Evolutionary conservation across 495 filamentous ascomycete genomes (phyloP), one percentile per base, ranked within the genome.

Genomic region (Penicillium bovifimosum): DNA sequence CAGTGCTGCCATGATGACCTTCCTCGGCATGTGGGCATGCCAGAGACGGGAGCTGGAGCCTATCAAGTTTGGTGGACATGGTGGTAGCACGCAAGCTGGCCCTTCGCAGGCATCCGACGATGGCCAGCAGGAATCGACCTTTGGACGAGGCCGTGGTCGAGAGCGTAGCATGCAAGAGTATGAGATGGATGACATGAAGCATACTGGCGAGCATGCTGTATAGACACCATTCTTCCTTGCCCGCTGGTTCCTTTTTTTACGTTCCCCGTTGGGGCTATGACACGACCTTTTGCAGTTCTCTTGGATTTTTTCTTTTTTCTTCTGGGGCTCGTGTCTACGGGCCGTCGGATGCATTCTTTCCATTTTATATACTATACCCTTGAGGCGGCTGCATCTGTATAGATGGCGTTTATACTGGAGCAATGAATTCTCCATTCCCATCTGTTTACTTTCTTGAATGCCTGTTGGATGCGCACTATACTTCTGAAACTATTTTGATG

Each of bases 41-140:
- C 87, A 83, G 65, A 93, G 87, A 74, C 76, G 93, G 29, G 92
- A 99, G 67, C 69, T 99, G 46, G 75, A 81, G 59, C 93, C 93
- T 6, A 96, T 99, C 53, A 82, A 75, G 28, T 96, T 98, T 64
- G 92, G 91, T 3, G 87, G 84, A 9, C 65, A 74, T 9, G 74
- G 65, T 10, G 60, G 62, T 17, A 56, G 47, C 54, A 58, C 43
- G 29, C 56, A 65, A 8, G 50, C 61, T 18, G 54, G 53, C 24
- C 49, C 56, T 5, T 56, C 58, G 10, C 64, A 66, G 32, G 56
- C 55, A 14, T 51, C 56, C 24, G 54, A 54, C 35, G 59, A 61
- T 47, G 55, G 58, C 27, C 61, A 61, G 46, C 57, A 63, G 16
- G 66, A 61, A 43, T 64, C 54, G 16, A 65, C 51, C 40, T 65